A percentile compares a stretch with the other conserved stretches of the same genome.
Conservation (phyloP, 2,329 filamentous ascomycete genomes). For the Microdochium nivale region DNA sequence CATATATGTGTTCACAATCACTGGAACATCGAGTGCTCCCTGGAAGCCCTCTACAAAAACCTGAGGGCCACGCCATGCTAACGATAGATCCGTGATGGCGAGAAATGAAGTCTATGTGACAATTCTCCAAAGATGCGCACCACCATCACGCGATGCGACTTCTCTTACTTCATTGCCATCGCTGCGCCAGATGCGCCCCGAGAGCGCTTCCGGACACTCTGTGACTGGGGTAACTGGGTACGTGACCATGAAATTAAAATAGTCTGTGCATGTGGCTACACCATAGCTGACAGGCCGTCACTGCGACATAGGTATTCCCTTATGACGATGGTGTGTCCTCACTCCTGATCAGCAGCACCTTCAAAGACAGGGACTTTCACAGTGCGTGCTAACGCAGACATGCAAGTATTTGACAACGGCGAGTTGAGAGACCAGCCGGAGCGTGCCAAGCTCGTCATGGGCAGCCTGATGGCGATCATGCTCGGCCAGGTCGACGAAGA, state of each 20-base stretch:
- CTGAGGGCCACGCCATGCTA: too few species aligned
- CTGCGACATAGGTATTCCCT: neutral
- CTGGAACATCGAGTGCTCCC: too few species aligned
- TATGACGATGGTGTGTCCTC: neutral
- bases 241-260: too few species aligned
- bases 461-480: constrained; percentile 10
- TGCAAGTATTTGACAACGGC: constrained; percentile 13
- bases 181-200: neutral
- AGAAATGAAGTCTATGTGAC: neutral
- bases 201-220: constrained; percentile 9
- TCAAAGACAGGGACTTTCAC: too few species aligned
- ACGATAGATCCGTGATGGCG: too few species aligned
- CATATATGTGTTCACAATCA: too few species aligned
- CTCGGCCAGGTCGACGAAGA: neutral
- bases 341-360: neutral
- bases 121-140: neutral
- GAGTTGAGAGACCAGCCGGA: constrained; percentile 6
- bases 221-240: constrained; percentile 15
- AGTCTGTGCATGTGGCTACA: neutral
- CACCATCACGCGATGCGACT: neutral
- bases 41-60: too few species aligned
- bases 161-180: neutral
- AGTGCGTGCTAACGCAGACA: neutral
- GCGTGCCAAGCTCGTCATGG: constrained; percentile 7
- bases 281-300: neutral